Conservation (phyloP, 495 filamentous ascomycete genomes). For the Neurospora pannonica region DNA sequence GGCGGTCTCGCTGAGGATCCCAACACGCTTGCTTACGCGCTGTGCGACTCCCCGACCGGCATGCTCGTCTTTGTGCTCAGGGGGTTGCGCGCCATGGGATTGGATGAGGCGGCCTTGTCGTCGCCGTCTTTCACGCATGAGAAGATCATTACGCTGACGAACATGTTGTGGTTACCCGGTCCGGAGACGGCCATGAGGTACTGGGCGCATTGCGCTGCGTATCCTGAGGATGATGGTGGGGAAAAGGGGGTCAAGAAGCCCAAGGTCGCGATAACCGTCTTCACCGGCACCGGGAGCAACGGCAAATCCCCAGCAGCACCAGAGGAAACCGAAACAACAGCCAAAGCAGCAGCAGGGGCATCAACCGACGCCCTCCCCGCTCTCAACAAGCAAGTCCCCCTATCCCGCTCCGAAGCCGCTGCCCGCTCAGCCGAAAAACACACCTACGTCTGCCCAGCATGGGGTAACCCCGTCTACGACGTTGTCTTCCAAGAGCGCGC, state of each 20-base stretch:
- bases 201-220: conserved; percentile 29
- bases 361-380: background rate
- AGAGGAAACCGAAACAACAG: background rate
- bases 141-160: conserved; percentile 36
- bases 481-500: conserved; percentile 28
- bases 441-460: conserved; percentile 34
- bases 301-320: background rate
- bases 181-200: conserved; percentile 38
- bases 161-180: conserved; percentile 41
- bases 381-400: background rate
- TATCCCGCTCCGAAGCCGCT: background rate
- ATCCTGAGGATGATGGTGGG: conserved; percentile 14
- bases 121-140: conserved; percentile 18
- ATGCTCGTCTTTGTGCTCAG: conserved; percentile 36
- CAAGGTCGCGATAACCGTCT: conserved; percentile 36
- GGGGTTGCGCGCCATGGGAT: conserved; percentile 22
- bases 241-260: too few species aligned
- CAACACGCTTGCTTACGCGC: conserved; percentile 40
- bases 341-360: background rate
- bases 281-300: conserved; percentile 21
- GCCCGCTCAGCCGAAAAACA: conserved; percentile 8
- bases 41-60: conserved; percentile 46
- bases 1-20: conserved; percentile 25
- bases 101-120: conserved; percentile 12
- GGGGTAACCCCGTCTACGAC: conserved; percentile 32